Percentiles rank a stretch among this genome's conserved stretches.
These are phyloP conservation scores for Colletotrichum coccodes DNA, from an alignment of 2,329 filamentous ascomycete species.

Conservation along the genomic window DNA sequence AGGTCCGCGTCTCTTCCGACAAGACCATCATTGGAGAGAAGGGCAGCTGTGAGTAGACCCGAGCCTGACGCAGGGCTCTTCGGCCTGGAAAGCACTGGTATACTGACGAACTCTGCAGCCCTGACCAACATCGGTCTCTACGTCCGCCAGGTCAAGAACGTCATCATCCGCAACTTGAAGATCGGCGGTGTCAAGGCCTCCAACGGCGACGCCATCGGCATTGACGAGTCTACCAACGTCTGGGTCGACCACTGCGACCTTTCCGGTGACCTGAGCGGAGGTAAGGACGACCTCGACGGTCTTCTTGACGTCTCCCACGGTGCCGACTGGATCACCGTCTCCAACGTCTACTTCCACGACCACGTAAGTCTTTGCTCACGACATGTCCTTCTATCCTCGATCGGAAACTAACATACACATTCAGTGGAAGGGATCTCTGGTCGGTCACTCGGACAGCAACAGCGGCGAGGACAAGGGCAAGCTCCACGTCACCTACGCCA, in stretches of 20 bases:
- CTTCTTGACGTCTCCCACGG: slow-evolving; percentile 56
- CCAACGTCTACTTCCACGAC: slow-evolving; percentile 54
- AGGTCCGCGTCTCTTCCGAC: slow-evolving; percentile 47
- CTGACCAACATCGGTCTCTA: slow-evolving; percentile 59
- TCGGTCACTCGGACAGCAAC: slow-evolving; percentile 71
- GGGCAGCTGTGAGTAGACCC: slow-evolving; percentile 32
- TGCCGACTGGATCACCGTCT: slow-evolving; percentile 54
- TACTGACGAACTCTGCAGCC: slow-evolving; percentile 34
- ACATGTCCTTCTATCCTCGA: not conserved
- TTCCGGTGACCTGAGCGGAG: slow-evolving; percentile 44
- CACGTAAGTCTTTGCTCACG: slow-evolving; percentile 41
- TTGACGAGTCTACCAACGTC: slow-evolving; percentile 59
- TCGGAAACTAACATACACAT: slow-evolving; percentile 47
- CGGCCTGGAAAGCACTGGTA: too few relatives aligned
- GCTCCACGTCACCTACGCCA: slow-evolving; percentile 67
- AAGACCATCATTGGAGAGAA: slow-evolving; percentile 52
- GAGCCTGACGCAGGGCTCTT: accelerated
- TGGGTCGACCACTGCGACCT: slow-evolving; percentile 59
- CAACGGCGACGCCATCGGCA: slow-evolving; percentile 64
- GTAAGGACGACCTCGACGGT: slow-evolving; percentile 56
- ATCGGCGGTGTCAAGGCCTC: slow-evolving; percentile 58
- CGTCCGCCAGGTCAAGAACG: slow-evolving; percentile 60
- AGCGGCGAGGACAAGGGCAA: slow-evolving; percentile 65
- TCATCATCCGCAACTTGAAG: slow-evolving; percentile 67
- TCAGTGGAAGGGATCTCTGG: slow-evolving; percentile 63